phyloP scores from a whole-genome alignment of 2,329 filamentous ascomycete genomes.

The Diaporthe batatas region DNA sequence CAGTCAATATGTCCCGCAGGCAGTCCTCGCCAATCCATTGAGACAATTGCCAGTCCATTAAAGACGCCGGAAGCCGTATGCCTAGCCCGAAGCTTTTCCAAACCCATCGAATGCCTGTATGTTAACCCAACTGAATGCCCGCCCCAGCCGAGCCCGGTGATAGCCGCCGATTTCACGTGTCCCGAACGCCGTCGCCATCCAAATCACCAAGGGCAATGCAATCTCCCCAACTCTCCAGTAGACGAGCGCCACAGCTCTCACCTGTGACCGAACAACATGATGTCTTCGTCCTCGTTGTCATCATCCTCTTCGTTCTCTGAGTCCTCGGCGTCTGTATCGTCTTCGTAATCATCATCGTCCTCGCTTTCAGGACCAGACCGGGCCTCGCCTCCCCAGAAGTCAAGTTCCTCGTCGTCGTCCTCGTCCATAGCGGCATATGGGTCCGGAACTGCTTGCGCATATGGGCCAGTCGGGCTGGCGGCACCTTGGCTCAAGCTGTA shows the following conservation, averaged over 20 bases:
- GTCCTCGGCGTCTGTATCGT: slow-evolving; percentile 57
- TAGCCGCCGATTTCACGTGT: slow-evolving; percentile 20
- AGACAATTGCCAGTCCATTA: background rate
- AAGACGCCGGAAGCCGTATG: slow-evolving; percentile 22
- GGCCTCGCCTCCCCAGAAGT: slow-evolving; percentile 56
- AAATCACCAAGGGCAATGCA: slow-evolving; percentile 35
- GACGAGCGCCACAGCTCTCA: slow-evolving; percentile 27
- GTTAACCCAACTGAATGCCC: slow-evolving; percentile 14
- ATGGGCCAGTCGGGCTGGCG: background rate
- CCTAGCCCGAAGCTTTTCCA: slow-evolving; percentile 20
- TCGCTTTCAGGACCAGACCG: slow-evolving; percentile 49
- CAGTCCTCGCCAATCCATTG: background rate
- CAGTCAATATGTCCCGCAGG: background rate
- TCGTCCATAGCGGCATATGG: slow-evolving; percentile 22
- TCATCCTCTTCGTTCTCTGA: slow-evolving; percentile 59
- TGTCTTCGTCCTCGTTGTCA: slow-evolving; percentile 65
- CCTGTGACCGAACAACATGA: slow-evolving; percentile 64
- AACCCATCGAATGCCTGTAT: slow-evolving; percentile 32
- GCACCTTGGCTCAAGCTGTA: background rate
- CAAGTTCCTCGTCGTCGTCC: slow-evolving; percentile 66
- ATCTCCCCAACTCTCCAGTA: slow-evolving; percentile 8
- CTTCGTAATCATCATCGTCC: slow-evolving; percentile 62
- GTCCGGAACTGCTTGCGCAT: slow-evolving; percentile 28
- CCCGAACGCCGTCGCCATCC: slow-evolving; percentile 33
- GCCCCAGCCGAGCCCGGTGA: background rate